Percentiles rank a stretch among this genome's conserved stretches.
These are phyloP conservation scores for Ilyonectria mors-panacis DNA, from an alignment of 2,329 filamentous ascomycete genomes.

Conservation along the genomic window DNA sequence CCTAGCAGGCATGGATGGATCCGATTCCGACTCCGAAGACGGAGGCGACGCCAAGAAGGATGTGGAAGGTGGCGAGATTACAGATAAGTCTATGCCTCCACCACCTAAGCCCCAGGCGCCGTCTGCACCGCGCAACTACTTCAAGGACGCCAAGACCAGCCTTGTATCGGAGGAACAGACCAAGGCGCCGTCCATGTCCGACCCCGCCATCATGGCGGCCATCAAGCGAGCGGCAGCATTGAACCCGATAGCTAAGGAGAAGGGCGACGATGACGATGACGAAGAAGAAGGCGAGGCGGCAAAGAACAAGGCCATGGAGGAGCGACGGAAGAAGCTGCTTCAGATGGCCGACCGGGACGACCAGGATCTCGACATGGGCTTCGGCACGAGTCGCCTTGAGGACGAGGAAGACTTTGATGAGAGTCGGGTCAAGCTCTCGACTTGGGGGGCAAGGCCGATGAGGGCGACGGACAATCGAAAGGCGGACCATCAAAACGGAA, in stretches of 20 bases:
- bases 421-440: constrained; percentile 76
- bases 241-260: constrained; percentile 60
- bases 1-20: constrained; percentile 69
- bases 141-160: constrained; percentile 70
- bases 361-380: constrained; percentile 94
- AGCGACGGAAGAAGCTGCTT: constrained; percentile 82
- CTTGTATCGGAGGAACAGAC: constrained; percentile 68
- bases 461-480: constrained; percentile 61
- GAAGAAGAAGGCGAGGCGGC: constrained; percentile 58
- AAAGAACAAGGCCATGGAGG: constrained; percentile 71
- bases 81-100: constrained; percentile 59
- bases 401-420: constrained; percentile 89
- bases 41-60: constrained; percentile 55
- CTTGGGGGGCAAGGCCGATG: constrained; percentile 72
- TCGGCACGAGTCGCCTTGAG: constrained; percentile 88
- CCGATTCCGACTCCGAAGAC: constrained; percentile 62
- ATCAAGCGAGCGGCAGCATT: constrained; percentile 86
- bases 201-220: constrained; percentile 86
- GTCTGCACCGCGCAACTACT: constrained; percentile 70
- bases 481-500: constrained; percentile 73
- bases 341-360: constrained; percentile 83
- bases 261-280: constrained; percentile 50
- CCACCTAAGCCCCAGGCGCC: constrained; percentile 60
- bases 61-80: constrained; percentile 39
- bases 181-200: constrained; percentile 72